phyloP scores from a whole-genome alignment of 192 early-diverging fungal species.

The Dissophora globulifera region DNA sequence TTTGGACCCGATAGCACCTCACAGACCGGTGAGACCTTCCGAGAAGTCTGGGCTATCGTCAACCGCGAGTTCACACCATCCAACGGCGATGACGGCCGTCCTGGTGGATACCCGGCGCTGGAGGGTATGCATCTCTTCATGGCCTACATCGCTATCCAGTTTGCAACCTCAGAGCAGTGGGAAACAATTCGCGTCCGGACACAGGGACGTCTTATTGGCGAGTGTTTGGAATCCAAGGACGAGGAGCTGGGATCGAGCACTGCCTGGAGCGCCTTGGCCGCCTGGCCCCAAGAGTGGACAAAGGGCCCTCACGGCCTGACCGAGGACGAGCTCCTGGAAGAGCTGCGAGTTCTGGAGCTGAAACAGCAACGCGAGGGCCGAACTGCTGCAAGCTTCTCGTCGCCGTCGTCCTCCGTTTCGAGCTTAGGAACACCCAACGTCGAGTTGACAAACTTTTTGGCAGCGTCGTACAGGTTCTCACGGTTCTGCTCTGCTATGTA shows the following conservation, averaged over 20 bases:
- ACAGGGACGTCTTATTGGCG: constrained; percentile 23
- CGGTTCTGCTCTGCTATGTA: constrained; percentile 52
- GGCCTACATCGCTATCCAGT: constrained; percentile 58
- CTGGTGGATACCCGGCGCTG: constrained; percentile 35
- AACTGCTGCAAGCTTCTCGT: constrained; percentile 1
- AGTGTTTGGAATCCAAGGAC: constrained; percentile 44
- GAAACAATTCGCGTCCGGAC: constrained; percentile 33
- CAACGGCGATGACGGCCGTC: constrained; percentile 17
- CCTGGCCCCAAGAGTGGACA: constrained; percentile 27
- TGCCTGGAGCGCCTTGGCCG: constrained; percentile 24
- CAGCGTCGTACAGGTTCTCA: constrained; percentile 43
- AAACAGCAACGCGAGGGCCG: constrained; percentile 37
- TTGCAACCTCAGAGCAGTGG: constrained; percentile 49
- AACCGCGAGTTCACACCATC: constrained; percentile 49
- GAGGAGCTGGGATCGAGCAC: constrained; percentile 38
- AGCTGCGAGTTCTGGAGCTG: constrained; percentile 20
- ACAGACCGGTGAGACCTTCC: constrained; percentile 54
- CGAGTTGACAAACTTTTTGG: constrained; percentile 50
- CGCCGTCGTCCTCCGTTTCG: neutral
- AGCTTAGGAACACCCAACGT: constrained; percentile 16
- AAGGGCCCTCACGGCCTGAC: constrained; percentile 24
- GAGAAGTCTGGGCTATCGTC: constrained; percentile 52
- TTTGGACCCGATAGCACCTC: constrained; percentile 53
- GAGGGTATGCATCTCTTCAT: constrained; percentile 55
- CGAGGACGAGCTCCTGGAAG: constrained; percentile 33